Percentiles rank a stretch among this genome's conserved stretches.
Conservation (phyloP, 2,329 filamentous ascomycete genomes). For the Aspergillus clavatus region DNA sequence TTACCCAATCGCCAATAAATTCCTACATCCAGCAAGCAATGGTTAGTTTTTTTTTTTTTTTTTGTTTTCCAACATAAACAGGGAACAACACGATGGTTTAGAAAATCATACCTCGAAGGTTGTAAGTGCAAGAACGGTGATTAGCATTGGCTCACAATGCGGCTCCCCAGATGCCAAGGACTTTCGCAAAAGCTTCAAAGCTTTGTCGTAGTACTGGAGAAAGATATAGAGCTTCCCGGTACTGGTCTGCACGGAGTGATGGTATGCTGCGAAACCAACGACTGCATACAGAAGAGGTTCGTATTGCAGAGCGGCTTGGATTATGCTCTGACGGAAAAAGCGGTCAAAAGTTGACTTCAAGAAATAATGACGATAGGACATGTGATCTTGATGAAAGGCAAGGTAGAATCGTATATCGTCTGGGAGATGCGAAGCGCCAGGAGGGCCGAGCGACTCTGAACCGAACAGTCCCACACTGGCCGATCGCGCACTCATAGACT, state of each 20-base stretch:
- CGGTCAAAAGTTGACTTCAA: slow-evolving; percentile 64
- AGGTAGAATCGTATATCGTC: slow-evolving; percentile 73
- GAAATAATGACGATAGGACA: slow-evolving; percentile 79
- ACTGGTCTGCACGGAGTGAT: slow-evolving; percentile 66
- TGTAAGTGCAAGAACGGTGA: slow-evolving; percentile 86
- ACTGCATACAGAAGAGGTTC: slow-evolving; percentile 82
- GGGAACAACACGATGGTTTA: not conserved
- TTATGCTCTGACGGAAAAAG: slow-evolving; percentile 68
- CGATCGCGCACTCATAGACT: slow-evolving; percentile 32
- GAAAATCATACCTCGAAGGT: slow-evolving; percentile 74
- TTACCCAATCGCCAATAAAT: slow-evolving; percentile 92
- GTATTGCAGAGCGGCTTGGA: slow-evolving; percentile 68
- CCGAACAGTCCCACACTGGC: slow-evolving; percentile 26
- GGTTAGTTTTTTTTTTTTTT: not conserved
- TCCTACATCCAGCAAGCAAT: slow-evolving; percentile 54
- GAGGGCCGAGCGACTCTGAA: slow-evolving; percentile 20
- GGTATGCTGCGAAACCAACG: slow-evolving; percentile 84
- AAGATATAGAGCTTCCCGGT: slow-evolving; percentile 75
- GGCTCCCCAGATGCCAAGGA: slow-evolving; percentile 67
- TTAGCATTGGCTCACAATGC: slow-evolving; percentile 66
- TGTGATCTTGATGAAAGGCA: slow-evolving; percentile 69
- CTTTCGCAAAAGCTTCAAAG: slow-evolving; percentile 69
- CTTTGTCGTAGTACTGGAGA: slow-evolving; percentile 83
- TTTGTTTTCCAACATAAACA: too few relatives aligned
- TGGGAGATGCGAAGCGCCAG: slow-evolving; percentile 36